A percentile compares a stretch with the other conserved stretches of the same genome.
Evolutionary conservation across 306 rosid genomes (phyloP).

Genomic region (Corylus americana): DNA sequence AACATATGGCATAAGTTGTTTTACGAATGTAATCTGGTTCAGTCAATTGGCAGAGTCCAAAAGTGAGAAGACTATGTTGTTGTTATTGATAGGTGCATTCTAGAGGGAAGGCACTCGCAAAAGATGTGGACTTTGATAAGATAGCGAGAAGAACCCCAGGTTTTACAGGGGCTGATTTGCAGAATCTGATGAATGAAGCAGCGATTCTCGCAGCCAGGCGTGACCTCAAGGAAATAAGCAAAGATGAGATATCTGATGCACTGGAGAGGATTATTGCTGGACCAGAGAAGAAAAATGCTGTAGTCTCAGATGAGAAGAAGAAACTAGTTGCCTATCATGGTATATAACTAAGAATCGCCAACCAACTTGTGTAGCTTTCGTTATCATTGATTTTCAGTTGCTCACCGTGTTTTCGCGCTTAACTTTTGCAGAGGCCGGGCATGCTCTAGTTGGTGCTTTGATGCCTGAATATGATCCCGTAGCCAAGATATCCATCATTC

Average conservation of each 20-base stretch:
- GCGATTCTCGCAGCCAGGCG: conserved; percentile 99
- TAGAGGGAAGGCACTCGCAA: conserved; percentile 82
- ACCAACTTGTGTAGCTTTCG: neutral
- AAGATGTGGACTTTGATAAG: conserved; percentile 96
- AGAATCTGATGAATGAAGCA: conserved; percentile 98
- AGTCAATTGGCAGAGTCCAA: neutral
- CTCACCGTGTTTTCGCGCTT: neutral
- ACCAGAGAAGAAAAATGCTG: conserved; percentile 98
- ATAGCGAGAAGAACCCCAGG: conserved; percentile 98
- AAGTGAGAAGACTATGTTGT: neutral
- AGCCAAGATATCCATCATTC: conserved; percentile 95
- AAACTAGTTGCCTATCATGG: conserved; percentile 86
- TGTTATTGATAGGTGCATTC: conserved; percentile 66
- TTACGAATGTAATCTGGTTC: neutral
- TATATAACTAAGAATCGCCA: conserved; percentile 8
- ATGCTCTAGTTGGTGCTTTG: conserved; percentile 71
- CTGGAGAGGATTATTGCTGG: conserved; percentile 97
- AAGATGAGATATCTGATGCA: conserved; percentile 97
- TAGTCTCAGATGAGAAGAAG: conserved; percentile 95
- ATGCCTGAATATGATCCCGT: conserved; percentile 79
- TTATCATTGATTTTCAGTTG: conserved; percentile 1
- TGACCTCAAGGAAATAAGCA: conserved; percentile 95
- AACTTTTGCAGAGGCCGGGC: conserved; percentile 90
- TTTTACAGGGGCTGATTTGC: conserved; percentile 76
- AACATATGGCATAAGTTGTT: neutral